Conservation (phyloP, 306 rosid species). For the Castanea crenata region DNA sequence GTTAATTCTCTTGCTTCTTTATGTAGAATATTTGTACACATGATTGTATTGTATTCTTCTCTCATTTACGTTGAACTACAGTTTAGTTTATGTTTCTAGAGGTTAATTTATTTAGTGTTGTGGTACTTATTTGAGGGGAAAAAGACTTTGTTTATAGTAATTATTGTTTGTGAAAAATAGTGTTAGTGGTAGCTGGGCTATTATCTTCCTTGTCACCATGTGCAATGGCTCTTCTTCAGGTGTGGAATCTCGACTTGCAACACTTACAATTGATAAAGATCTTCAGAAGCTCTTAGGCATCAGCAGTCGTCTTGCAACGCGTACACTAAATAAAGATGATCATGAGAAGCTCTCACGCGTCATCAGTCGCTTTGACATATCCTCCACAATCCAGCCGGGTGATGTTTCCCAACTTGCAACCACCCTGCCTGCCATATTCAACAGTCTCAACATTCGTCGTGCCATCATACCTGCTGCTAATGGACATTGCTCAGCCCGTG, state of each 20-base stretch:
- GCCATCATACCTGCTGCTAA: constrained; percentile 94
- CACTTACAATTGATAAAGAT: constrained; percentile 59
- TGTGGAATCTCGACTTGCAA: constrained; percentile 93
- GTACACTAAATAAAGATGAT: no score
- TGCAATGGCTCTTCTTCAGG: constrained; percentile 39
- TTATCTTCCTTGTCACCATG: constrained; percentile 20
- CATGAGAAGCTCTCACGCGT: no score
- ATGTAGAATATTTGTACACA: background rate
- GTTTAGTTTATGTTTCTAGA: background rate
- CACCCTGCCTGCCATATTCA: constrained; percentile 55
- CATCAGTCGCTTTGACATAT: constrained; percentile 31
- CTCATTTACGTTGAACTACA: background rate
- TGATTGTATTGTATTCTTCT: background rate
- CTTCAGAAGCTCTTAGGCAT: constrained; percentile 49
- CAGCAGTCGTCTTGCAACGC: constrained; percentile 22
- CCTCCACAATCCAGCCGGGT: constrained; percentile 70
- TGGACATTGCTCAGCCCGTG: constrained; percentile 94
- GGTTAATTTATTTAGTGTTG: background rate
- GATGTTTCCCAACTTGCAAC: constrained; percentile 47
- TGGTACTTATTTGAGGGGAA: no score
- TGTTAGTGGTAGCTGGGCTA: background rate
- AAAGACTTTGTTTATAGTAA: background rate
- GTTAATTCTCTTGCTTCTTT: constrained; percentile 4
- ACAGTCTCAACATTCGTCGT: constrained; percentile 71
- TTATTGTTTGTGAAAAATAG: background rate